Evolutionary conservation across 768 basidiomycete genomes (phyloP), one percentile per base, ranked within the genome.

Genomic region (Tephrocybe sp.): DNA sequence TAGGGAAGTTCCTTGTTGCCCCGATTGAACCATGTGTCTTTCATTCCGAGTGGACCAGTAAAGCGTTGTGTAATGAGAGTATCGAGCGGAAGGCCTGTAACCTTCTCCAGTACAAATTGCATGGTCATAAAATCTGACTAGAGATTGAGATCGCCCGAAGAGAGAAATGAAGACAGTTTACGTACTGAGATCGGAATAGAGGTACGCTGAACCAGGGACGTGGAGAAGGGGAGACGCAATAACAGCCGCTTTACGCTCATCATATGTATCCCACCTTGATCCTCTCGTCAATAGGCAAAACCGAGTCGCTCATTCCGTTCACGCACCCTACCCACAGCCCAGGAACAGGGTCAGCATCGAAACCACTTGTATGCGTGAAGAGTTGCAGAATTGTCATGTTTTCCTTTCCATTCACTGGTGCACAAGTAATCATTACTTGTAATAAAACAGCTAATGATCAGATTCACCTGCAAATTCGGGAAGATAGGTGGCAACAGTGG

Each of bases 161-260:
- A 37, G 15, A 4, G 14, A 30, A 28, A 21, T 18, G 5, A 20
- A 3, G 17, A 20, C 23, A 20, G 23, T 23, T 10, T 10, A 54
- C 58, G 17, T 32, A 63, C 65, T 66, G 40, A 66, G 57, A 40
- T 66, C 65, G 10, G 65, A 66, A 45, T 66, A 66, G 2, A 62
- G 52, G 48, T 66, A 66, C 6, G 24, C 48, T 24, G 43, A 50
- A 21, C 63, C 65, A 3, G 65, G 63, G 4, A 43, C n/a, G 39
- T 66, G 48, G 30, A 63, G 58, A 14, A 66, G 50, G 3, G 48
- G 48, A 5, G 57, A 61, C n/a, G 56, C 38, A 39, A 65, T 54
- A 15, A 65, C 42, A 1, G 65, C 65, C 15, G 52, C 32, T 37
- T 52, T 62, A 12, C 65, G 59, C 25, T 62, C 60, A 6, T 57